A percentile compares a stretch with the other conserved stretches of the same genome.
Conservation (phyloP, 139 green algal species). For the Chlamydomonas applanata region DNA sequence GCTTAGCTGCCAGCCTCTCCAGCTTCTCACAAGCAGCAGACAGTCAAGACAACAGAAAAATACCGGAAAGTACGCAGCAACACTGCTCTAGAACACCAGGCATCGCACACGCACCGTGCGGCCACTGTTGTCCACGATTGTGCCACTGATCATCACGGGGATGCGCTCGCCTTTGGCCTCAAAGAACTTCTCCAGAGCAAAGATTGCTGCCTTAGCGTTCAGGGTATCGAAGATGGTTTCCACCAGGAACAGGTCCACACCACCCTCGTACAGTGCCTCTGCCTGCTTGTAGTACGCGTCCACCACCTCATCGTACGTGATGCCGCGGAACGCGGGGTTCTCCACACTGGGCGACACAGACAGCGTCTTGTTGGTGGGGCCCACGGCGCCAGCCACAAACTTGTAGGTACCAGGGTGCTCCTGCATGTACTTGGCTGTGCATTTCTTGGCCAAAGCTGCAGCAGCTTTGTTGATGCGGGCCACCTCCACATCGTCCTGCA, state of each 20-base stretch:
- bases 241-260: slow-evolving; percentile 95
- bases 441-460: slow-evolving; percentile 82
- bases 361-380: slow-evolving; percentile 96
- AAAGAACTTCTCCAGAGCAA: slow-evolving; percentile 93
- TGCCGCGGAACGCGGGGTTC: slow-evolving; percentile 92
- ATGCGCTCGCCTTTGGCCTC: slow-evolving; percentile 72
- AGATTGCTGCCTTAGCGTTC: slow-evolving; percentile 96
- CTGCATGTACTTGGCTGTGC: slow-evolving; percentile 69
- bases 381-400: slow-evolving; percentile 94
- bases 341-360: slow-evolving; percentile 94
- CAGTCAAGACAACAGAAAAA: too few species aligned
- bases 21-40: too few species aligned
- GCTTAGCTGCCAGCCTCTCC: too few species aligned
- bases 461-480: slow-evolving; percentile 87
- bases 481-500: slow-evolving; percentile 69
- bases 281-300: slow-evolving; percentile 92
- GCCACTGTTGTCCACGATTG: slow-evolving; percentile 94
- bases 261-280: slow-evolving; percentile 81
- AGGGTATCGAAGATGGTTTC: slow-evolving; percentile 99
- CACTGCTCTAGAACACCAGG: neutral
- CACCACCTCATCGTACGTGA: slow-evolving; percentile 96
- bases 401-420: slow-evolving; percentile 73
- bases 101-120: slow-evolving; percentile 57
- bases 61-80: neutral
- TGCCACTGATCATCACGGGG: slow-evolving; percentile 94